Conservation (phyloP, 495 filamentous ascomycete genomes). For the Hyaloscypha variabilis region DNA sequence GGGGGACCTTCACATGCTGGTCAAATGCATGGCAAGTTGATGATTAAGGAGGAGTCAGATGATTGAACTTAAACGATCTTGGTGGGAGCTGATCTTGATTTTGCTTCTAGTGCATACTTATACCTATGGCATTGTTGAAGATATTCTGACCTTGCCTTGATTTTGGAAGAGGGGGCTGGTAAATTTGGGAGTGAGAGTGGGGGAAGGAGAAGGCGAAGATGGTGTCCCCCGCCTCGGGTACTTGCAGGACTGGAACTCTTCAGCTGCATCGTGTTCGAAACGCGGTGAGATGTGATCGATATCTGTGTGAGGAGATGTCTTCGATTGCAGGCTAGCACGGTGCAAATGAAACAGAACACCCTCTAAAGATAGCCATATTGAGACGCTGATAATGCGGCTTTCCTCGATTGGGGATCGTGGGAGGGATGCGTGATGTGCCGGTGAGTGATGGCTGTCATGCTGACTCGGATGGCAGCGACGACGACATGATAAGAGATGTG, state of each 20-base stretch:
- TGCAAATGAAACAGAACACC: conserved; percentile 5
- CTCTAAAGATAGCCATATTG: neutral
- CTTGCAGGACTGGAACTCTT: neutral
- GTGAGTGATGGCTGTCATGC: conserved; percentile 2
- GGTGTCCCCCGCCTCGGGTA: neutral
- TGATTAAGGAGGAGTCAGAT: neutral
- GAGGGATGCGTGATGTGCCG: neutral
- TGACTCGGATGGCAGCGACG: neutral
- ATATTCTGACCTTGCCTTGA: neutral
- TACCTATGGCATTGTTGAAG: neutral
- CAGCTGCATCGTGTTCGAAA: neutral
- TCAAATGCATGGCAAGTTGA: neutral
- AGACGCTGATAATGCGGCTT: neutral
- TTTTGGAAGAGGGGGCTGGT: neutral
- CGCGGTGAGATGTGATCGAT: neutral
- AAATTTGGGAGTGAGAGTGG: neutral
- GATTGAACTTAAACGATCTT: neutral
- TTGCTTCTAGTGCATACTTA: neutral
- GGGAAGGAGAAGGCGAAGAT: neutral
- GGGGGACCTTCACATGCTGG: conserved; percentile 6
- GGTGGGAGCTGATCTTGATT: neutral
- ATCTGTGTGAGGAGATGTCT: neutral
- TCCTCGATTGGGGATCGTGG: neutral
- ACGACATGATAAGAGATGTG: conserved; percentile 3
- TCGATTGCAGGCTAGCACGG: neutral